phyloP scores from a whole-genome alignment of 192 early-diverging fungal genomes.

The Diversispora eburnea region DNA sequence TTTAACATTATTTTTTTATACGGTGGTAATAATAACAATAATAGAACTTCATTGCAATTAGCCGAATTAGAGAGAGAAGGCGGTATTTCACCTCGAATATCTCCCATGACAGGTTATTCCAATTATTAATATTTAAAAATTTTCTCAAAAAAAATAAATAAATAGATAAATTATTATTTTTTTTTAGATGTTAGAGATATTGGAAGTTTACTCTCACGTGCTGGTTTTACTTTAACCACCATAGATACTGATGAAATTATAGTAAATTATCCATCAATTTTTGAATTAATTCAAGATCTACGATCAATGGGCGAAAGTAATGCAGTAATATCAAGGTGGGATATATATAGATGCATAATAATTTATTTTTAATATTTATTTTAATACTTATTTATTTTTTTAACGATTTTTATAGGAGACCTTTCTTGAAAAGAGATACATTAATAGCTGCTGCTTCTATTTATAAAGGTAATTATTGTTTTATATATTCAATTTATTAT shows the following conservation, averaged over 20 bases:
- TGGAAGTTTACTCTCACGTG: conserved; percentile 72
- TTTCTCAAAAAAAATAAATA: not conserved
- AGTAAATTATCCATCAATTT: conserved; percentile 87
- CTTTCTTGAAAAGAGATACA: conserved; percentile 77
- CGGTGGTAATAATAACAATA: no score
- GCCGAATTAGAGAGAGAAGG: conserved; percentile 89
- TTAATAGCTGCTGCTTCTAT: conserved; percentile 79
- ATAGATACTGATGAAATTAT: conserved; percentile 90
- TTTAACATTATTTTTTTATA: conserved; percentile 5
- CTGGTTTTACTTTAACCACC: conserved; percentile 86
- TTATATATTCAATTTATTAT: not conserved
- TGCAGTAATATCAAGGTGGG: conserved; percentile 69
- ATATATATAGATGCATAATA: not conserved
- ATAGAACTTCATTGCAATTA: conserved; percentile 82
- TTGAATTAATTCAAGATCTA: conserved; percentile 87
- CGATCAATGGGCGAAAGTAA: conserved; percentile 93
- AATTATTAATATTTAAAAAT: not conserved
- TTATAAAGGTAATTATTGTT: conserved; percentile 67
- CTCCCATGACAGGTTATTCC: conserved; percentile 74
- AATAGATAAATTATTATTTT: not conserved
- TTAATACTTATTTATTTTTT: conserved; percentile 5
- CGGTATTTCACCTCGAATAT: conserved; percentile 84
- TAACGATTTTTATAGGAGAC: conserved; percentile 51
- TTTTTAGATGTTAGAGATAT: conserved; percentile 67
- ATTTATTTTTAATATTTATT: not conserved